Percentiles rank a stretch among this genome's conserved stretches.
These are phyloP conservation scores for Onygena corvina DNA, from an alignment of 2,329 filamentous ascomycete species.

Conservation along the genomic window DNA sequence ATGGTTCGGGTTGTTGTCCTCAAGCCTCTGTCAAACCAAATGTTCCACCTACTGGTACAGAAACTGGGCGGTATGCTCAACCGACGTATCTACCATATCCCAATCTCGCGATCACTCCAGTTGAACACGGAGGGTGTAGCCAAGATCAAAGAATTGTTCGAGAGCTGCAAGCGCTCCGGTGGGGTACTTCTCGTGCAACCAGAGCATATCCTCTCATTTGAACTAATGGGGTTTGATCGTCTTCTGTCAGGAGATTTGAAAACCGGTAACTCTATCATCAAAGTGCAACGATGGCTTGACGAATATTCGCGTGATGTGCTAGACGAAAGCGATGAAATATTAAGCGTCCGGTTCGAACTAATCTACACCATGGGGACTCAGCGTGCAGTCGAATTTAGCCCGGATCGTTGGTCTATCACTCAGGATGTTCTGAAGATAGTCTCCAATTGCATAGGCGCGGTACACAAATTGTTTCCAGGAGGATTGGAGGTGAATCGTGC, in stretches of 20 bases:
- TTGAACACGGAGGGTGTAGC: conserved; percentile 24
- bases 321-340: conserved; percentile 54
- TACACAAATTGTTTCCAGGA: conserved; percentile 4
- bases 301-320: conserved; percentile 43
- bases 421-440: conserved; percentile 38
- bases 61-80: conserved; percentile 44
- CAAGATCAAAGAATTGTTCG: conserved; percentile 30
- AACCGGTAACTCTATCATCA: conserved; percentile 28
- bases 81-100: conserved; percentile 43
- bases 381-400: conserved; percentile 39
- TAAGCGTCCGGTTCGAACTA: conserved; percentile 48
- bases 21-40: conserved; percentile 49
- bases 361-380: conserved; percentile 50
- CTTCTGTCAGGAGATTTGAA: conserved; percentile 23
- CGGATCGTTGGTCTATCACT: conserved; percentile 45
- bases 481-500: conserved; percentile 4
- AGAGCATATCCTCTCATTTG: conserved; percentile 52
- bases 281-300: conserved; percentile 38
- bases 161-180: conserved; percentile 38
- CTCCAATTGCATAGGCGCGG: conserved; percentile 6
- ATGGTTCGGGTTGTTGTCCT: conserved; percentile 48
- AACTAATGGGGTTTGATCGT: conserved; percentile 48
- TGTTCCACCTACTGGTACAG: conserved; percentile 42
- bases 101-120: conserved; percentile 42
- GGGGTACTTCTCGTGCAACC: conserved; percentile 52